Percentiles rank a stretch among this genome's conserved stretches.
Evolutionary conservation across 2,329 filamentous ascomycete genomes (phyloP).

Genomic region (Talaromyces verruculosus): DNA sequence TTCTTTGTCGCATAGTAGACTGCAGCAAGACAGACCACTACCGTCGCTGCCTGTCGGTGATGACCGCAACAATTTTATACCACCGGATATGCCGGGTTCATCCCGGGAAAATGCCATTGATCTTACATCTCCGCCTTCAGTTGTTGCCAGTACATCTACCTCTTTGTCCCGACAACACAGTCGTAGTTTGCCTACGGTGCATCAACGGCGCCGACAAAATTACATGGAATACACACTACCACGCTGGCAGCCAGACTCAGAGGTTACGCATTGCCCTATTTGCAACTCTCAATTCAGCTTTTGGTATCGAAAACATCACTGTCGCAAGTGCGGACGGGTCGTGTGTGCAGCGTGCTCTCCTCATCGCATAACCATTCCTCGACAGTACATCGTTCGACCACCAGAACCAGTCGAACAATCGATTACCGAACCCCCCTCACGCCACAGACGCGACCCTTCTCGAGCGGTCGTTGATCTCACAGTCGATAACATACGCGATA

Average conservation of each 20-base stretch:
- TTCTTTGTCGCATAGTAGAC: slow-evolving; percentile 27
- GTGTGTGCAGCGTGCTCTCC: slow-evolving; percentile 89
- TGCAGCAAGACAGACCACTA: slow-evolving; percentile 25
- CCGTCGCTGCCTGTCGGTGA: slow-evolving; percentile 19
- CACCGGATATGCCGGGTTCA: slow-evolving; percentile 26
- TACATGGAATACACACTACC: slow-evolving; percentile 60
- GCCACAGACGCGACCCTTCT: slow-evolving; percentile 31
- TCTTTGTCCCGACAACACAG: slow-evolving; percentile 20
- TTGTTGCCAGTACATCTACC: slow-evolving; percentile 22
- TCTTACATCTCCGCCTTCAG: slow-evolving; percentile 33
- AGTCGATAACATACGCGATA: background rate
- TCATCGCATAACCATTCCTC: slow-evolving; percentile 89
- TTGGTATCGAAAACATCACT: slow-evolving; percentile 89
- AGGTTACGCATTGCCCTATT: slow-evolving; percentile 80
- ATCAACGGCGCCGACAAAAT: slow-evolving; percentile 20
- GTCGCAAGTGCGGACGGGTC: slow-evolving; percentile 91
- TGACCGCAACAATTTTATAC: slow-evolving; percentile 7
- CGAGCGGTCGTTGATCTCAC: slow-evolving; percentile 48
- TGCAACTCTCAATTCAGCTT: slow-evolving; percentile 78
- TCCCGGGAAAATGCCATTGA: slow-evolving; percentile 38
- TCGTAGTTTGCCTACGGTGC: slow-evolving; percentile 20
- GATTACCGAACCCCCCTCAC: background rate
- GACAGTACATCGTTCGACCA: slow-evolving; percentile 86
- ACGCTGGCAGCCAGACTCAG: slow-evolving; percentile 83
- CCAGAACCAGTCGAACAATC: slow-evolving; percentile 49